Percentiles rank a stretch among this genome's conserved stretches.
phyloP scores from a whole-genome alignment of 2,329 filamentous ascomycete species.

The Keithomyces neogunnii region DNA sequence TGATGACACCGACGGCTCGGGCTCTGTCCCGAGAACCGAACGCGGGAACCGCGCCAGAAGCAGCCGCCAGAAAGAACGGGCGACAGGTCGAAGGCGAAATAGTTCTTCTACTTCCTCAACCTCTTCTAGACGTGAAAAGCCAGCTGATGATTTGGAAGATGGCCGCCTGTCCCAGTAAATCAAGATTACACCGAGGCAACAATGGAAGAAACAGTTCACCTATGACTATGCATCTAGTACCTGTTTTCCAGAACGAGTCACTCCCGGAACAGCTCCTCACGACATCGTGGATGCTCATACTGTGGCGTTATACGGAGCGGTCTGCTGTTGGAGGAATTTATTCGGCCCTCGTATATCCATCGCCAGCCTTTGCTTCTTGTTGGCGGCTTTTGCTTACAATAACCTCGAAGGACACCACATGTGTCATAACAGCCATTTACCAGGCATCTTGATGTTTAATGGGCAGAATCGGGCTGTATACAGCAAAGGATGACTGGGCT shows the following conservation, averaged over 20 bases:
- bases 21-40: slow-evolving; percentile 1
- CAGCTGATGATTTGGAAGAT: slow-evolving; percentile 46
- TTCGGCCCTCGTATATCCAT: not conserved
- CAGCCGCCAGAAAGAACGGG: slow-evolving; percentile 3
- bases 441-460: no score
- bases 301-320: not conserved
- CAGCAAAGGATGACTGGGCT: not conserved
- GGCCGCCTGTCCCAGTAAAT: slow-evolving; percentile 13
- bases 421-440: not conserved
- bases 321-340: no score
- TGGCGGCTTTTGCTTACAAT: not conserved
- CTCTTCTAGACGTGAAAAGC: slow-evolving; percentile 40
- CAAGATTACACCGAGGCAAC: slow-evolving; percentile 8
- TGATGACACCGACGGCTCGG: slow-evolving; percentile 3
- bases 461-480: no score
- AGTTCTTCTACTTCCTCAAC: slow-evolving; percentile 44
- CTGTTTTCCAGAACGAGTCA: not conserved
- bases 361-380: not conserved
- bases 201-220: no score
- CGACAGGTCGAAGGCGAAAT: slow-evolving; percentile 33
- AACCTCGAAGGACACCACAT: not conserved
- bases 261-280: not conserved
- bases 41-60: slow-evolving; percentile 1
- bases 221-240: no score
- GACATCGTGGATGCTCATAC: not conserved